Conservation (phyloP, 352 stramenopile species). For the Pythium phragmitis region DNA sequence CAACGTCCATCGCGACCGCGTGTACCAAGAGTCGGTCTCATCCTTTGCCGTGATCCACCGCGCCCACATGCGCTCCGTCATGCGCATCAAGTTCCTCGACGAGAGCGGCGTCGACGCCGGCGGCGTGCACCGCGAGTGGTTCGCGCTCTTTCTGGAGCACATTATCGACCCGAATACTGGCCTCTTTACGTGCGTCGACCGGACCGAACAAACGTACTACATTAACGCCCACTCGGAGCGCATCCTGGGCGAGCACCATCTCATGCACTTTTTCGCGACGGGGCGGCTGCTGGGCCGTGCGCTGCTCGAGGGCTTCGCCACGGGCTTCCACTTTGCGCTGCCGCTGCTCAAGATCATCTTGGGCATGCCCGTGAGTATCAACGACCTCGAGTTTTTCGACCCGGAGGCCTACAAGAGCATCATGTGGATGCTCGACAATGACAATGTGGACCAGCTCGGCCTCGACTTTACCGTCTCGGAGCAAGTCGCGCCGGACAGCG, state of each 20-base stretch:
- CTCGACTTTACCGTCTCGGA: slow-evolving; percentile 63
- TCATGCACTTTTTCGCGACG: slow-evolving; percentile 31
- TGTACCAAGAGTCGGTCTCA: slow-evolving; percentile 39
- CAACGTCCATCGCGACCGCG: slow-evolving; percentile 28
- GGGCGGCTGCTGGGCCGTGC: slow-evolving; percentile 32
- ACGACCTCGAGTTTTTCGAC: slow-evolving; percentile 79
- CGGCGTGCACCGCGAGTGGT: slow-evolving; percentile 68
- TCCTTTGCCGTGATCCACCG: slow-evolving; percentile 30
- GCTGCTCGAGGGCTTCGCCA: slow-evolving; percentile 76
- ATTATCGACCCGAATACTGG: slow-evolving; percentile 29
- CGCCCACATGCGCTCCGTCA: slow-evolving; percentile 32
- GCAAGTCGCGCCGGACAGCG: slow-evolving; percentile 32
- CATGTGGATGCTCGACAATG: slow-evolving; percentile 30
- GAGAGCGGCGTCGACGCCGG: slow-evolving; percentile 63
- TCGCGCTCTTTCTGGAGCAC: slow-evolving; percentile 41
- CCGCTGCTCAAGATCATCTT: slow-evolving; percentile 94
- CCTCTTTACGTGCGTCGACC: slow-evolving; percentile 32
- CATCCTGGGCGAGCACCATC: slow-evolving; percentile 32
- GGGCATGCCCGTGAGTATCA: slow-evolving; percentile 87
- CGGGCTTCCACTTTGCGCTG: slow-evolving; percentile 86
- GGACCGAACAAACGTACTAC: slow-evolving; percentile 35
- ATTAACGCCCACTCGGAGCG: slow-evolving; percentile 33
- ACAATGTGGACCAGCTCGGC: slow-evolving; percentile 28
- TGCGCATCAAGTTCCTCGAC: slow-evolving; percentile 59
- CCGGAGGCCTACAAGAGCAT: slow-evolving; percentile 31